Percentiles rank a stretch among this genome's conserved stretches.
Evolutionary conservation across 2,329 filamentous ascomycete species (phyloP).

Genomic region (Leptographium radiaticola): DNA sequence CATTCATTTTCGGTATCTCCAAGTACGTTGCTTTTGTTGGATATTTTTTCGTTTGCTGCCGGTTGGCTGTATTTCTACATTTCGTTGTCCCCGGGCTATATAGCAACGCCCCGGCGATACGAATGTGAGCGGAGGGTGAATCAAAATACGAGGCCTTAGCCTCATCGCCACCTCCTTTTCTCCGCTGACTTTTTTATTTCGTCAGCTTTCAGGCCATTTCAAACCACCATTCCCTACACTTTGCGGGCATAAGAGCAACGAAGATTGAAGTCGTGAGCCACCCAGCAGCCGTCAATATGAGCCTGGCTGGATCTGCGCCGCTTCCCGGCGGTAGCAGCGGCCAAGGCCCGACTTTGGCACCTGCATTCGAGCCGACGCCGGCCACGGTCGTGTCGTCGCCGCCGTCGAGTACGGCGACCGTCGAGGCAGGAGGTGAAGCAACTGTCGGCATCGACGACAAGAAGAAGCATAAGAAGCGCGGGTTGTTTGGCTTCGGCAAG

Average conservation of each 20-base stretch:
- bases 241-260: background rate
- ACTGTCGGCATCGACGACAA: conserved; percentile 13
- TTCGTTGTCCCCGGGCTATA: too few species aligned
- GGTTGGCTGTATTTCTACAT: background rate
- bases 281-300: conserved; percentile 4
- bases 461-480: conserved; percentile 21
- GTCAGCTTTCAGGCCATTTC: background rate
- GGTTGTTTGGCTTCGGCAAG: conserved; percentile 18
- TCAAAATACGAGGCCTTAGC: background rate
- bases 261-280: background rate
- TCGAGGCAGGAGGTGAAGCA: background rate
- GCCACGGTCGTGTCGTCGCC: background rate
- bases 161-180: background rate
- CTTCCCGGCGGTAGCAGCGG: conserved; percentile 4
- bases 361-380: conserved; percentile 10
- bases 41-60: background rate
- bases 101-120: background rate
- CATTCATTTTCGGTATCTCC: background rate
- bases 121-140: too few species aligned
- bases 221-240: background rate
- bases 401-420: background rate
- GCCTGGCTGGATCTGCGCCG: conserved; percentile 8
- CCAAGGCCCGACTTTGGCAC: conserved; percentile 7
- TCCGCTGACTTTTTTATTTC: background rate
- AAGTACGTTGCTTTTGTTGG: background rate